Base-by-base conservation (phyloP, 73 alveolate species). In the Tetrahymena malaccensis region DNA sequence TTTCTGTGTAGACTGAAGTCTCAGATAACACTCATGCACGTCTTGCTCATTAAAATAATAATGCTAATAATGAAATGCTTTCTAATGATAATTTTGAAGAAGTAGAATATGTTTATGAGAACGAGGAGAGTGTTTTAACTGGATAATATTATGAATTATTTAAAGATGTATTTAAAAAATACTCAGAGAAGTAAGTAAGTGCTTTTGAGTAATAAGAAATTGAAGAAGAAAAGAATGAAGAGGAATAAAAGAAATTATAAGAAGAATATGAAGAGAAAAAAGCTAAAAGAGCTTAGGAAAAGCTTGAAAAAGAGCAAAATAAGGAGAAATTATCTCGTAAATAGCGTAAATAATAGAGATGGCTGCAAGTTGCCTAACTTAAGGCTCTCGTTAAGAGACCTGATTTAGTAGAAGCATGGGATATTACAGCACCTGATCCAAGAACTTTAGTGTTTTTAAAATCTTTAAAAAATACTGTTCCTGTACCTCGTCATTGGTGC, bases 401-500 rank as follows among this genome's bases (percentile, higher is more conserved):
- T 34, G 99, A 99, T 94, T 97, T 99, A 21, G 99, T 99, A 3
- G 99, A 99, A 85, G 98, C 98, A 70, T 99, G 99, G 99, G 99
- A 99, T 97, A 98, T 98, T 85, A 99, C 99, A 40, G 97, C 99
- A 35, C 96, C 95, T 93, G 99, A 99, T 95, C 99, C 99, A 10
- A 96, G 93, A 40, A 98, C 99, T 96, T 96, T 99, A 50, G 97
- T 99, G 55, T 97, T 97, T 84, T 96, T 99, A 96, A 99, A 99
- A 96, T 96, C 98, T 95, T 96, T 97, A 70, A 98, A 99, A 93
- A 99, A 99, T 93, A 98, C 99, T 44, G 99, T 99, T 40, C 99
- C 99, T 37, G 99, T 99, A 25, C 99, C 99, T 27, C 96, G 98
- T 85, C 99, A 99, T 95, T 99, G 99, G 99, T 97, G 99, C 37